Conservation (phyloP, 495 filamentous ascomycete genomes). For the Oleoguttula mirabilis region DNA sequence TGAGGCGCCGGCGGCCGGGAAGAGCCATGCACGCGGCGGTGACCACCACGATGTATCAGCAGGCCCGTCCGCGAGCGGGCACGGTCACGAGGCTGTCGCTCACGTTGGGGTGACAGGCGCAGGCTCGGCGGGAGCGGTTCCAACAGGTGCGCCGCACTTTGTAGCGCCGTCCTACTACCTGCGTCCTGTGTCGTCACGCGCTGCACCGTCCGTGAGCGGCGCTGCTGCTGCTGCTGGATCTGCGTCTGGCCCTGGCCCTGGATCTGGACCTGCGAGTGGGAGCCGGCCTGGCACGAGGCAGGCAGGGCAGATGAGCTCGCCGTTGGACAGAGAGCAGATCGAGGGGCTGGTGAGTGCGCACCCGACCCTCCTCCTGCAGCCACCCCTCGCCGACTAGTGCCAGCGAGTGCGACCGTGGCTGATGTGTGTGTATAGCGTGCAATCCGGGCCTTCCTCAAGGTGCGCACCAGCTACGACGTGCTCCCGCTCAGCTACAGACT, state of each 20-base stretch:
- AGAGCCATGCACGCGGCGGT: no score
- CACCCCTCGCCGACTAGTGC: no score
- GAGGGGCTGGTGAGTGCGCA: slow-evolving; percentile 78
- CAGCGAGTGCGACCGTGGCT: no score
- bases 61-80: no score
- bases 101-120: no score
- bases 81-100: no score
- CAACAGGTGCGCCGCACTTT: slow-evolving; percentile 33
- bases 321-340: slow-evolving; percentile 80
- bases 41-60: no score
- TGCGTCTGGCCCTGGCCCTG: neutral
- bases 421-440: no score
- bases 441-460: slow-evolving; percentile 92
- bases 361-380: no score
- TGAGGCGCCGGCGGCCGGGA: no score
- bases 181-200: slow-evolving; percentile 37
- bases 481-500: slow-evolving; percentile 94
- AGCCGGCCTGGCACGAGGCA: neutral
- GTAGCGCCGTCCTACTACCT: slow-evolving; percentile 82
- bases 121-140: no score
- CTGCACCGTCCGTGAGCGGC: neutral
- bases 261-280: neutral
- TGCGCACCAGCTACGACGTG: slow-evolving; percentile 95
- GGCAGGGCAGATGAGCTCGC: slow-evolving; percentile 40
- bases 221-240: neutral